Percentiles rank a stretch among this genome's conserved stretches.
These are phyloP conservation scores for Daldinia bambusicola DNA, from an alignment of 495 filamentous ascomycete species.

Conservation along the genomic window DNA sequence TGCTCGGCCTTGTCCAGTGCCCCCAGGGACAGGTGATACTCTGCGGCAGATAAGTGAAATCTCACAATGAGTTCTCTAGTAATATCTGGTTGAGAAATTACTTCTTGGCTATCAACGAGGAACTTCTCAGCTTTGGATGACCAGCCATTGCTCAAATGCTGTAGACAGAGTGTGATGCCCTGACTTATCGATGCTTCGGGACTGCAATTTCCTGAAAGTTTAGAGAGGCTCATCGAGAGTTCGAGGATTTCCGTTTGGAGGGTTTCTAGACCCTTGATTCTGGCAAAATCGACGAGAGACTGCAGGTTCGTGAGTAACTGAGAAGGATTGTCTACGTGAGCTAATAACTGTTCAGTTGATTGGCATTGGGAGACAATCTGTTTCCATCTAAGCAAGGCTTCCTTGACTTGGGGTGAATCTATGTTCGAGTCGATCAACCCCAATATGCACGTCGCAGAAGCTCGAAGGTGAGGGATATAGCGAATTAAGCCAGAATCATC, in stretches of 20 bases:
- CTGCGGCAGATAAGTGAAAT: conserved; percentile 76
- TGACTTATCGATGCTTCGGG: conserved; percentile 67
- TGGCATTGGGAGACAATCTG: conserved; percentile 59
- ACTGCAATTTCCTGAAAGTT: conserved; percentile 62
- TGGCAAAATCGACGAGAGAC: conserved; percentile 78
- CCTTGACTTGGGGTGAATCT: conserved; percentile 59
- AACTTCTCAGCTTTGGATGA: conserved; percentile 75
- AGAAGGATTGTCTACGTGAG: conserved; percentile 68
- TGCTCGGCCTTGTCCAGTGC: conserved; percentile 67
- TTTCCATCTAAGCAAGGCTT: conserved; percentile 63
- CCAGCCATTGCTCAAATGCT: conserved; percentile 81
- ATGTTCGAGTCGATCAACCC: conserved; percentile 65
- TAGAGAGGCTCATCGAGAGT: conserved; percentile 61
- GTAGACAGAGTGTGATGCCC: conserved; percentile 70
- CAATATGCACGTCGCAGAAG: conserved; percentile 62
- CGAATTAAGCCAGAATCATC: conserved; percentile 64
- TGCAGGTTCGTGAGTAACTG: conserved; percentile 71
- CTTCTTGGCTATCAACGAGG: conserved; percentile 66
- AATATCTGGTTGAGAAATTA: conserved; percentile 35
- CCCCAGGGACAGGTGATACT: conserved; percentile 76
- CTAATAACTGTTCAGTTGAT: conserved; percentile 62
- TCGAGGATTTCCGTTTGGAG: conserved; percentile 60
- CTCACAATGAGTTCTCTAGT: conserved; percentile 54
- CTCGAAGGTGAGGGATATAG: conserved; percentile 68
- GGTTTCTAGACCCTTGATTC: conserved; percentile 71